Percentiles rank a stretch among this genome's conserved stretches.
Evolutionary conservation across 768 basidiomycete species (phyloP).

Genomic region (Lenzites betulinus): DNA sequence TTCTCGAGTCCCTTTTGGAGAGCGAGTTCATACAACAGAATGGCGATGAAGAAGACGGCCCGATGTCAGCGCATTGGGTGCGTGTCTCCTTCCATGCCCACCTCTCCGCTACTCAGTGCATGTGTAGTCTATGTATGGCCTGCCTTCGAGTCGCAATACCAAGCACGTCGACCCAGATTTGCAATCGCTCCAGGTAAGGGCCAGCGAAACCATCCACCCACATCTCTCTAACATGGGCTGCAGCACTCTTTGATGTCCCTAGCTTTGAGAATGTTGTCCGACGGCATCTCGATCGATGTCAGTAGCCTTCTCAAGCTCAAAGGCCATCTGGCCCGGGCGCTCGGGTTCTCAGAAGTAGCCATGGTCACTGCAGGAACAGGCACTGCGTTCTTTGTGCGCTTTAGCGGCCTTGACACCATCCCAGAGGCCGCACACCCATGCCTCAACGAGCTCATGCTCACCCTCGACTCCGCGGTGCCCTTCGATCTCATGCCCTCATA

Average conservation of each 20-base stretch:
- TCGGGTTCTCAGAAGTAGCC: constrained; percentile 58
- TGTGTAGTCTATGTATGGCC: constrained; percentile 47
- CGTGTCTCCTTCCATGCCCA: constrained; percentile 16
- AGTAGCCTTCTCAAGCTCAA: constrained; percentile 64
- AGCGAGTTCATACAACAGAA: constrained; percentile 48
- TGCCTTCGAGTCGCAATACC: constrained; percentile 33
- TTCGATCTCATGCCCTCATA: constrained; percentile 50
- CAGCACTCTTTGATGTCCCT: constrained; percentile 61
- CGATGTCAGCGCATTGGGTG: constrained; percentile 45
- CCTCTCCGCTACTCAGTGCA: not conserved
- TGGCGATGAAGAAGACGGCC: constrained; percentile 41
- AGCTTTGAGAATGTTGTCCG: constrained; percentile 65
- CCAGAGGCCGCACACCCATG: constrained; percentile 52
- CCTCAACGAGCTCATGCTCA: constrained; percentile 54
- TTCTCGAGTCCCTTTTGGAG: constrained; percentile 60
- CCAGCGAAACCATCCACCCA: not conserved
- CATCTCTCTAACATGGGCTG: not conserved
- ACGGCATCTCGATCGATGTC: constrained; percentile 57
- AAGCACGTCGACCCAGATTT: constrained; percentile 48
- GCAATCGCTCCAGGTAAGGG: constrained; percentile 45
- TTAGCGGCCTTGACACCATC: constrained; percentile 48
- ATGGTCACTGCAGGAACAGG: constrained; percentile 48
- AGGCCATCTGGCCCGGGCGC: constrained; percentile 42
- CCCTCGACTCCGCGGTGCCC: constrained; percentile 61
- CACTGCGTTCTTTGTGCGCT: constrained; percentile 54